These are phyloP conservation scores for Leptographium galeiforme DNA, from an alignment of 2,329 filamentous ascomycete genomes.

Conservation along the genomic window DNA sequence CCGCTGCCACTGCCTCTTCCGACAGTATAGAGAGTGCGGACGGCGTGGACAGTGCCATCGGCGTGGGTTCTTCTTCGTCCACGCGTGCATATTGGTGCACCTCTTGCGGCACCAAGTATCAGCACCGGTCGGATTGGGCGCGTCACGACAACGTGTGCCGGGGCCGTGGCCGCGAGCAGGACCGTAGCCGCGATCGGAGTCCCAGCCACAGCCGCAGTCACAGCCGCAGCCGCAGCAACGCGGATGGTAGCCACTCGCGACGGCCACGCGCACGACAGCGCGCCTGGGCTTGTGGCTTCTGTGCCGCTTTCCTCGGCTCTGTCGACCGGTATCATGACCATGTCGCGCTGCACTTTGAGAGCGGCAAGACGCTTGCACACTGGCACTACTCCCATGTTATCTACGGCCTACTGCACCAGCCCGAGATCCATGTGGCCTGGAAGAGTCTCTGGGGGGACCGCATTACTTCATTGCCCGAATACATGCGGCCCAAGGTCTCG, in stretches of 20 bases:
- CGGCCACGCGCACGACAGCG: constrained; percentile 41
- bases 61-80: constrained; percentile 8
- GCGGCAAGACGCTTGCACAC: constrained; percentile 46
- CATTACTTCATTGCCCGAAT: constrained; percentile 28
- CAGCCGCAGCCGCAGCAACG: neutral
- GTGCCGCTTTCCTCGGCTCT: constrained; percentile 46
- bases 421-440: constrained; percentile 48
- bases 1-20: too few species aligned
- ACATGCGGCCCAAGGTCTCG: constrained; percentile 41
- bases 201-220: neutral
- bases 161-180: constrained; percentile 36
- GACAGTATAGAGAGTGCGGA: too few species aligned
- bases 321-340: constrained; percentile 56
- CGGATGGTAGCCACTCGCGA: neutral
- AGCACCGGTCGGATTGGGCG: constrained; percentile 57
- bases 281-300: constrained; percentile 58
- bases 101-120: constrained; percentile 50
- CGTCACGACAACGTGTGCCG: constrained; percentile 53
- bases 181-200: neutral
- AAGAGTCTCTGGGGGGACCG: constrained; percentile 36
- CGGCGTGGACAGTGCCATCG: neutral
- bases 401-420: constrained; percentile 53
- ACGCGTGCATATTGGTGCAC: constrained; percentile 43
- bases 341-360: constrained; percentile 54
- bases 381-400: constrained; percentile 59